phyloP scores from a whole-genome alignment of 352 stramenopile genomes.

The Phytopythium chamaehyphon region DNA sequence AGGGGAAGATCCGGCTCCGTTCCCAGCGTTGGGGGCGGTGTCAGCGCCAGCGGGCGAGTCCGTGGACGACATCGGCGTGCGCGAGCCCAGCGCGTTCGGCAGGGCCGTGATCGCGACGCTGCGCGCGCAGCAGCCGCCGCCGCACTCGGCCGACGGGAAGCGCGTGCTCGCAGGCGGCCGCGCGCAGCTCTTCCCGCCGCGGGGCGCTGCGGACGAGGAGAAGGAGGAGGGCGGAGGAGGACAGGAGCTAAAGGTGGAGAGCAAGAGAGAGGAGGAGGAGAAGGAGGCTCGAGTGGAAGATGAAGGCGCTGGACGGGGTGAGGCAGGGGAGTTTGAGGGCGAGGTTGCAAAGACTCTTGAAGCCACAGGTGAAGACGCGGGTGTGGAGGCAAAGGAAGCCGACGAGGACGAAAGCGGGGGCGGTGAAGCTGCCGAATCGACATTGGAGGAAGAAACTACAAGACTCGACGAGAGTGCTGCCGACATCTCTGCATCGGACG shows the following conservation, averaged over 20 bases:
- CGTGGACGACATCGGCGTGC: constrained; percentile 25
- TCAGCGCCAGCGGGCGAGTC: neutral
- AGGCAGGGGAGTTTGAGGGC: no score
- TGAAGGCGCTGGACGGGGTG: no score
- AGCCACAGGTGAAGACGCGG: constrained; percentile 4
- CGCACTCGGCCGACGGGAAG: constrained; percentile 20
- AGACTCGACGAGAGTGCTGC: no score
- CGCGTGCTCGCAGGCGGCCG: neutral
- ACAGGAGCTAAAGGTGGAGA: constrained; percentile 3
- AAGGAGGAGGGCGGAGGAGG: neutral
- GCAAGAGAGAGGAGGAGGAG: neutral
- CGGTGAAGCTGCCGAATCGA: neutral
- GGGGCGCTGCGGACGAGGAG: no score
- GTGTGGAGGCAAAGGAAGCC: neutral
- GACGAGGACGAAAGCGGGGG: neutral
- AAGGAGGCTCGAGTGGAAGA: no score
- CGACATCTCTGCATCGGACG: no score
- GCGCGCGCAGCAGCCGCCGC: constrained; percentile 9
- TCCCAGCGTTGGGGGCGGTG: neutral
- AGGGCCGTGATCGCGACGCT: constrained; percentile 5
- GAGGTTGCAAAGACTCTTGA: no score
- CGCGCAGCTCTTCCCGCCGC: neutral
- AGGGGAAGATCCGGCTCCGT: no score
- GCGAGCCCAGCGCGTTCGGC: constrained; percentile 14
- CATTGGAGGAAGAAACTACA: neutral